phyloP scores from a whole-genome alignment of 2,329 filamentous ascomycete species.

The Diaporthe destruens region DNA sequence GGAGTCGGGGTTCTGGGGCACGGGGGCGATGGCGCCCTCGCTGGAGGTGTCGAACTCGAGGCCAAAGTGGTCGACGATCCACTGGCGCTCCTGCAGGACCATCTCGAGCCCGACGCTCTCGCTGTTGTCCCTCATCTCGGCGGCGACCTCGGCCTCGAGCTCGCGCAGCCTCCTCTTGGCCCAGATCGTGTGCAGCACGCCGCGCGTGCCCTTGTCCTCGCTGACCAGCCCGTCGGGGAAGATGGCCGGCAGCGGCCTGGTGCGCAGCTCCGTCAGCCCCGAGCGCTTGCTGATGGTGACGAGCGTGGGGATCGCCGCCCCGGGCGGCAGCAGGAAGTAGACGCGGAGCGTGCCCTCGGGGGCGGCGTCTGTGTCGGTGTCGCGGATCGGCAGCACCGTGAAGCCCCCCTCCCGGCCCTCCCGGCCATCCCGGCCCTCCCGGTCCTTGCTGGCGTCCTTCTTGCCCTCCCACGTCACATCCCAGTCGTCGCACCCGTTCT shows the following conservation, averaged over 20 bases:
- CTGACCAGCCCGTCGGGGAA: constrained; percentile 82
- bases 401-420: constrained; percentile 80
- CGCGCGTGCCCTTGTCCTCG: constrained; percentile 78
- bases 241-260: constrained; percentile 88
- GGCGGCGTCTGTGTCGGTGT: constrained; percentile 62
- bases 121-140: constrained; percentile 78
- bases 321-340: constrained; percentile 85
- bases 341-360: constrained; percentile 68
- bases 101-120: constrained; percentile 89
- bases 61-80: constrained; percentile 87
- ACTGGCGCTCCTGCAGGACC: constrained; percentile 84
- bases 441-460: too few species aligned
- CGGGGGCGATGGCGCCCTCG: constrained; percentile 42
- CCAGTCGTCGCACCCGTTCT: constrained; percentile 73
- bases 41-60: constrained; percentile 58
- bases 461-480: constrained; percentile 31
- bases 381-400: constrained; percentile 75
- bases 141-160: constrained; percentile 80
- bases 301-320: constrained; percentile 76
- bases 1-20: constrained; percentile 46
- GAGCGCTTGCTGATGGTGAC: constrained; percentile 71
- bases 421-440: too few species aligned
- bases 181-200: constrained; percentile 91
- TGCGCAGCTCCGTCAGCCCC: constrained; percentile 63
- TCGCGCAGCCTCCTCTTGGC: constrained; percentile 84